Evolutionary conservation across 345 rosid species (phyloP).

Genomic region (Bretschneidera sinensis): DNA sequence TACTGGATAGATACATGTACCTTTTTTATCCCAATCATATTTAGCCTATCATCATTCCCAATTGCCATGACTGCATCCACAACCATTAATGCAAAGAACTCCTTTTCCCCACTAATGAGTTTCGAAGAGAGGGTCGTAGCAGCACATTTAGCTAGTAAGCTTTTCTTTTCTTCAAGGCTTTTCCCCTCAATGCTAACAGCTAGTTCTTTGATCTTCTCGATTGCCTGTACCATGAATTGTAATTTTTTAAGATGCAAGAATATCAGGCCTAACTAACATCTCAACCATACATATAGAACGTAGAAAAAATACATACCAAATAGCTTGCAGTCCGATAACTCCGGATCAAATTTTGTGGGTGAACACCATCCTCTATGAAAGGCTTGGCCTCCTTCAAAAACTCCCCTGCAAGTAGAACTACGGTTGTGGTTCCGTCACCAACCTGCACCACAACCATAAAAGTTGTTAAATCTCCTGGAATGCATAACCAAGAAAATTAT

Average conservation of each 20-base stretch:
- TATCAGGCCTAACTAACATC: no score
- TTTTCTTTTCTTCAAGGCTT: conserved; percentile 86
- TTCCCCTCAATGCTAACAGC: conserved; percentile 93
- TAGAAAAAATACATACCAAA: conserved; percentile 50
- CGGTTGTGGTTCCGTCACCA: conserved; percentile 98
- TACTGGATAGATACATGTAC: conserved; percentile 20
- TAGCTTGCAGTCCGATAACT: conserved; percentile 81
- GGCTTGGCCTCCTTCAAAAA: conserved; percentile 98
- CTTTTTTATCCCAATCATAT: conserved; percentile 94
- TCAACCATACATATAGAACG: not conserved
- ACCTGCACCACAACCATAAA: conserved; percentile 57
- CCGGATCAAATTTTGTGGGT: conserved; percentile 83
- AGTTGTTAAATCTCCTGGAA: not conserved
- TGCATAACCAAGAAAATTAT: no score
- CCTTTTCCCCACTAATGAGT: conserved; percentile 96
- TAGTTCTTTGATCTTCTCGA: conserved; percentile 74
- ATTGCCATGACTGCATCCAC: conserved; percentile 94
- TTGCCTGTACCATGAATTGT: conserved; percentile 41
- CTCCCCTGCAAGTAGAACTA: conserved; percentile 89
- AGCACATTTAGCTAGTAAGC: conserved; percentile 82
- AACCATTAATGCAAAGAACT: conserved; percentile 88
- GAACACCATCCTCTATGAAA: conserved; percentile 94
- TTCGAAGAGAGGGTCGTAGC: conserved; percentile 94
- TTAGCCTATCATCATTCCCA: conserved; percentile 76
- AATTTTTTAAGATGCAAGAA: not conserved